phyloP scores from a whole-genome alignment of 2,329 filamentous ascomycete genomes.

The Hymenoscyphus repandus region DNA sequence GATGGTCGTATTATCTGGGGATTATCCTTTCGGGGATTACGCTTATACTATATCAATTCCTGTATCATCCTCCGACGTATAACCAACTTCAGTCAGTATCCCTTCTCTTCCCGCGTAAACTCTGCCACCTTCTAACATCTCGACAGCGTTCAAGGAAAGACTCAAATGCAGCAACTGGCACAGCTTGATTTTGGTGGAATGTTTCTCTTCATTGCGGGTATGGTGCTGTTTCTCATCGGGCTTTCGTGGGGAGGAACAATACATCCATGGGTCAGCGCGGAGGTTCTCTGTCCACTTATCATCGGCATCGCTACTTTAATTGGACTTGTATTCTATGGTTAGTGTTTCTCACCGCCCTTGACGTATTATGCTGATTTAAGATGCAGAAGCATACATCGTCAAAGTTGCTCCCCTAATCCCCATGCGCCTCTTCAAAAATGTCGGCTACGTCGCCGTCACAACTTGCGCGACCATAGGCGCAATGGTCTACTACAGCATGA shows the following conservation, averaged over 20 bases:
- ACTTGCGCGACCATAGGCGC: constrained; percentile 36
- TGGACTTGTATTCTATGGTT: constrained; percentile 20
- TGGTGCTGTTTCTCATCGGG: constrained; percentile 39
- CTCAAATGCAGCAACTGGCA: constrained; percentile 34
- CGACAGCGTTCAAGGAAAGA: background rate
- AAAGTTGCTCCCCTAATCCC: constrained; percentile 38
- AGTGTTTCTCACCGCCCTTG: background rate
- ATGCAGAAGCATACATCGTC: constrained; percentile 34
- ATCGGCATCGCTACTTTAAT: constrained; percentile 14
- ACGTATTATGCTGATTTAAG: no score
- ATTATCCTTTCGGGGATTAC: background rate
- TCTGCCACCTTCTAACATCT: no score
- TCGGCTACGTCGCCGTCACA: constrained; percentile 37
- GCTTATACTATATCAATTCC: background rate
- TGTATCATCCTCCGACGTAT: constrained; percentile 23
- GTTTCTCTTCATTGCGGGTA: constrained; percentile 37
- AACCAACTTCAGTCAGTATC: constrained; percentile 32
- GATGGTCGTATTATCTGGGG: background rate
- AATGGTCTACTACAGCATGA: constrained; percentile 42
- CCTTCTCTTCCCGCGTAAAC: no score
- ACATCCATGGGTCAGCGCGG: constrained; percentile 39
- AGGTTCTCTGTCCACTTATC: constrained; percentile 31
- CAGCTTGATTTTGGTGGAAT: constrained; percentile 43
- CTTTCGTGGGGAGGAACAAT: constrained; percentile 38
- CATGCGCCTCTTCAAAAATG: constrained; percentile 37